Conservation (phyloP, 495 filamentous ascomycete genomes). For the Penicillium goetzii region DNA sequence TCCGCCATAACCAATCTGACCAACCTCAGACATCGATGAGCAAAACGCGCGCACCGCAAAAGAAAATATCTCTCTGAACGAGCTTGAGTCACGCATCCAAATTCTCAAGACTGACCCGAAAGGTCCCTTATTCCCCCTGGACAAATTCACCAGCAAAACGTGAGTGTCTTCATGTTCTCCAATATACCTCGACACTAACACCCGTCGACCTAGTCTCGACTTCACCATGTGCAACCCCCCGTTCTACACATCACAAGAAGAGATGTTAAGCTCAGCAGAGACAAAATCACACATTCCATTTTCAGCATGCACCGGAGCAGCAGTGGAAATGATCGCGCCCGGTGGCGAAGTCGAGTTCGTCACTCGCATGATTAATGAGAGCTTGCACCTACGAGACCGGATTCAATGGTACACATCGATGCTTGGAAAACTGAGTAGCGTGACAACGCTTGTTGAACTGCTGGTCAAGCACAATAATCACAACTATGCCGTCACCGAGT, state of each 20-base stretch:
- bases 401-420: constrained; percentile 91
- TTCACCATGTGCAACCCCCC: constrained; percentile 96
- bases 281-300: constrained; percentile 70
- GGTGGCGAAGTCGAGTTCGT: constrained; percentile 88
- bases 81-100: constrained; percentile 64
- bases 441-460: constrained; percentile 62
- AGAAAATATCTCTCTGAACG: constrained; percentile 66
- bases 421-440: constrained; percentile 80
- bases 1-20: constrained; percentile 11
- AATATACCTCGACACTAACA: background rate
- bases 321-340: constrained; percentile 81
- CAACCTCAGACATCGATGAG: constrained; percentile 70
- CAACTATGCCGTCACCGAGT: constrained; percentile 84
- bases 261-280: constrained; percentile 66
- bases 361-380: constrained; percentile 73
- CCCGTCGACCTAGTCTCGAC: constrained; percentile 60
- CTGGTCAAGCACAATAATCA: constrained; percentile 61
- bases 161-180: constrained; percentile 19
- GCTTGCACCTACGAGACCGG: constrained; percentile 57
- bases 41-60: constrained; percentile 67
- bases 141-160: constrained; percentile 54
- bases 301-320: constrained; percentile 79
- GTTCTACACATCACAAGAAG: constrained; percentile 76
- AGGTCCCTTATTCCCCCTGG: constrained; percentile 61
- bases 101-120: constrained; percentile 57